Conservation (phyloP, 352 stramenopile species). For the Plasmopara viticola region DNA sequence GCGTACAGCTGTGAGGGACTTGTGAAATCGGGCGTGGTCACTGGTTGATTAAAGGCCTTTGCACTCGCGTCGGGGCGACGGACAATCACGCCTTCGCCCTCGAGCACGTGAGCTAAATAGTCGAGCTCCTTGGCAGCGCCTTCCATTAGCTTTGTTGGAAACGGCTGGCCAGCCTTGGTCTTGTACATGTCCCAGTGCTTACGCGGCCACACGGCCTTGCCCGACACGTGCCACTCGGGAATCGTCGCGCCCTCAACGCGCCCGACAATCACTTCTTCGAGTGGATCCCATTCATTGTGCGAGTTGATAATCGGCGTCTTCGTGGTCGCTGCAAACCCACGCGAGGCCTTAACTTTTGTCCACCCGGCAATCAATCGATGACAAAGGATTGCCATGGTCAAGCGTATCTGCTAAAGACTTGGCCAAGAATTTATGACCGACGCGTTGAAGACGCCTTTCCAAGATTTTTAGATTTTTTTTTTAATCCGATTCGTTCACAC, state of each 20-base stretch:
- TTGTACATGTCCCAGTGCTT: slow-evolving; percentile 91
- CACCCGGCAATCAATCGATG: slow-evolving; percentile 2
- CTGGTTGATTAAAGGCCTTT: slow-evolving; percentile 62
- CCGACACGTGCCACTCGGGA: slow-evolving; percentile 86
- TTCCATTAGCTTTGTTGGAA: slow-evolving; percentile 72
- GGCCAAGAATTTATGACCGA: no score
- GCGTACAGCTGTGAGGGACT: slow-evolving; percentile 80
- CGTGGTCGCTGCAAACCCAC: slow-evolving; percentile 15
- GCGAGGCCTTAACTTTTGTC: slow-evolving; percentile 7
- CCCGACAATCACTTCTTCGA: slow-evolving; percentile 89
- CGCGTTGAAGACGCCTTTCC: no score
- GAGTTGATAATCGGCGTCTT: slow-evolving; percentile 80
- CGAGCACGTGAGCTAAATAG: slow-evolving; percentile 79
- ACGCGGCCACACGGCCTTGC: slow-evolving; percentile 85
- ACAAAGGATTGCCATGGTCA: slow-evolving; percentile 9
- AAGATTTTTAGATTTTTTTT: no score
- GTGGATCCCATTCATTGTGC: slow-evolving; percentile 87
- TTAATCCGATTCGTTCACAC: no score
- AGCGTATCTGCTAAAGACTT: no score
- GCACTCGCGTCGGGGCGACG: slow-evolving; percentile 61
- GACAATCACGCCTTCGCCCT: slow-evolving; percentile 79
- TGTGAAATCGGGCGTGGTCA: slow-evolving; percentile 85
- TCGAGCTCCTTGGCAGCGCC: slow-evolving; percentile 76
- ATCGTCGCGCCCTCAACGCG: slow-evolving; percentile 84
- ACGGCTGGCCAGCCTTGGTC: slow-evolving; percentile 65